A percentile compares a stretch with the other conserved stretches of the same genome.
phyloP scores from a whole-genome alignment of 352 stramenopile genomes.

The Phytophthora hibernalis region DNA sequence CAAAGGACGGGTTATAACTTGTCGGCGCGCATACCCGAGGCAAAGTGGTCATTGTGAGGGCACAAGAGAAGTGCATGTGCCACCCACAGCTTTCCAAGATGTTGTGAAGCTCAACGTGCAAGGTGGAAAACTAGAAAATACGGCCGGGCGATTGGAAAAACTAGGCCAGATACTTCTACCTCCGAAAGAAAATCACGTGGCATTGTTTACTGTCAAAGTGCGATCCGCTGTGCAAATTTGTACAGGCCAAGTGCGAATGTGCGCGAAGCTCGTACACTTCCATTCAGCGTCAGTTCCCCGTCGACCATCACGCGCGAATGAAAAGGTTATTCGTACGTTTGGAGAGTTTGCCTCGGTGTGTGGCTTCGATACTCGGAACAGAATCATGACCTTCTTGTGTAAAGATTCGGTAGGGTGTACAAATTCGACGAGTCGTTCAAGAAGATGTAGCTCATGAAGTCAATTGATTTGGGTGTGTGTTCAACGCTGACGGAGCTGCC shows the following conservation, averaged over 20 bases:
- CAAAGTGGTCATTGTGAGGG: conserved; percentile 15
- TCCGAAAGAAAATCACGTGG: conserved; percentile 20
- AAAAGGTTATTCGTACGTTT: conserved; percentile 21
- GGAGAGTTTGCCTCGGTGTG: conserved; percentile 33
- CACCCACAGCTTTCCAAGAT: conserved; percentile 14
- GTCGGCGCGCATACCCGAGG: conserved; percentile 5
- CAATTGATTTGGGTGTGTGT: conserved; percentile 33
- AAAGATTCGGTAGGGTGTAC: conserved; percentile 30
- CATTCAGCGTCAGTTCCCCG: not conserved
- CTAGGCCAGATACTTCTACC: conserved; percentile 17
- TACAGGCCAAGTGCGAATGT: conserved; percentile 26
- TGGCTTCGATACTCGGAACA: conserved; percentile 31
- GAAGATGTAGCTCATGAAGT: conserved; percentile 36
- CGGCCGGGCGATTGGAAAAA: not conserved
- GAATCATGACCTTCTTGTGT: conserved; percentile 33
- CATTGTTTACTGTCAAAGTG: conserved; percentile 42
- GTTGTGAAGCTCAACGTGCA: conserved; percentile 30
- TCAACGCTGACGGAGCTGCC: conserved; percentile 36
- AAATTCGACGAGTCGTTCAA: conserved; percentile 45
- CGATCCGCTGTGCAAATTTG: conserved; percentile 33
- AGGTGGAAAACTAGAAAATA: not conserved
- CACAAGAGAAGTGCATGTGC: conserved; percentile 1
- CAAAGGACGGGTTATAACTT: conserved; percentile 17
- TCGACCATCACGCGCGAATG: conserved; percentile 2
- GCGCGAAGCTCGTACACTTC: conserved; percentile 28